Conservation (phyloP, 2,329 filamentous ascomycete species). For the Trichophyton verrucosum region DNA sequence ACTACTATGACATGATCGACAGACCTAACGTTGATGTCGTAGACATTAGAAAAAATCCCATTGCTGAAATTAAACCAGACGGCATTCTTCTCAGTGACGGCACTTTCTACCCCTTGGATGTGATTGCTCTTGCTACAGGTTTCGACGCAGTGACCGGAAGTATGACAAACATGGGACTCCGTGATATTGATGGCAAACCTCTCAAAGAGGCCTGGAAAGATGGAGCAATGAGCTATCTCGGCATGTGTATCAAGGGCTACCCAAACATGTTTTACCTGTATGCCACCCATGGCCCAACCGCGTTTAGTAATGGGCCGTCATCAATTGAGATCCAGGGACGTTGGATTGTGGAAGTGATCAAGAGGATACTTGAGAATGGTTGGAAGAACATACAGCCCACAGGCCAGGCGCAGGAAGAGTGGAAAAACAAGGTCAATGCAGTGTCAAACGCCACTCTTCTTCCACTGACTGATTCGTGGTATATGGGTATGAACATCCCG, state of each 20-base stretch:
- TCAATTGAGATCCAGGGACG: conserved; percentile 43
- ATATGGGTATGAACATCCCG: conserved; percentile 46
- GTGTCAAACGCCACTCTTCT: conserved; percentile 39
- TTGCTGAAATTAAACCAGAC: conserved; percentile 27
- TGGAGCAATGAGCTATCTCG: conserved; percentile 28
- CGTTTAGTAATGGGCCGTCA: conserved; percentile 44
- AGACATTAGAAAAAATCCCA: conserved; percentile 32
- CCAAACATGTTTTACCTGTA: conserved; percentile 44
- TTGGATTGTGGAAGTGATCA: conserved; percentile 43
- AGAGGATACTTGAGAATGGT: conserved; percentile 35
- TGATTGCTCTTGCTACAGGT: conserved; percentile 31
- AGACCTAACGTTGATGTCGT: conserved; percentile 37
- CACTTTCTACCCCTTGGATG: conserved; percentile 25
- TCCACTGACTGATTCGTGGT: conserved; percentile 38
- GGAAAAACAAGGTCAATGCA: conserved; percentile 39
- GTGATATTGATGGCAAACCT: conserved; percentile 18
- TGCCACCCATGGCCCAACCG: conserved; percentile 44
- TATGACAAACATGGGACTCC: conserved; percentile 25
- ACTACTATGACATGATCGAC: conserved; percentile 42
- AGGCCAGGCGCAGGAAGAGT: conserved; percentile 35
- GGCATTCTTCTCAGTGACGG: conserved; percentile 34
- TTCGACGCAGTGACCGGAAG: conserved; percentile 31
- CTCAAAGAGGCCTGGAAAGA: conserved; percentile 27
- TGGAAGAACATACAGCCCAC: conserved; percentile 43
- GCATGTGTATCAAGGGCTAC: conserved; percentile 20